Conservation (phyloP, 371 early-diverging fungal species). For the Choanephora cucurbitarum region DNA sequence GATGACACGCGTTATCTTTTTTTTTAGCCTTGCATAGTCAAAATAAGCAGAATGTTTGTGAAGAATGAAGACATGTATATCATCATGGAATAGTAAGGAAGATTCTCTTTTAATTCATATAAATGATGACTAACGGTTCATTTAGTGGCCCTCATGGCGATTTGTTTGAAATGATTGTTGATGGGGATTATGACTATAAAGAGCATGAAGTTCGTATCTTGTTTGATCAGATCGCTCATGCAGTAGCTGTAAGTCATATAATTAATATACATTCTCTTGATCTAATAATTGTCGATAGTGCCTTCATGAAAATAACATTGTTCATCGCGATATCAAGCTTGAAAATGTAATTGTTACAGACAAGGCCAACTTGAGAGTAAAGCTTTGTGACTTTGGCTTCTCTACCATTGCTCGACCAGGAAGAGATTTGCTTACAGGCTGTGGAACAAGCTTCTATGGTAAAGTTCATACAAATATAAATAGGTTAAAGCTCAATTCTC, state of each 20-base stretch:
- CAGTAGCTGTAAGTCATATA: constrained; percentile 27
- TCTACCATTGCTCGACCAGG: constrained; percentile 11
- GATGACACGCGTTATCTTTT: neutral
- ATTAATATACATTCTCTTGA: too few relatives aligned
- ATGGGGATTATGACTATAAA: constrained; percentile 1
- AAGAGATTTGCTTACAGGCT: constrained; percentile 10
- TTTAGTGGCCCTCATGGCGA: constrained; percentile 25
- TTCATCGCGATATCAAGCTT: constrained; percentile 77
- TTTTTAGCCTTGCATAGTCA: constrained; percentile 27
- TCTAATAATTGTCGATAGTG: too few relatives aligned
- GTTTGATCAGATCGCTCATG: constrained; percentile 35
- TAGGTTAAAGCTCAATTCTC: neutral
- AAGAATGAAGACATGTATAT: constrained; percentile 15
- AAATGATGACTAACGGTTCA: neutral
- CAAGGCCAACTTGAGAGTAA: constrained; percentile 11
- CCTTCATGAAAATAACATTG: constrained; percentile 68
- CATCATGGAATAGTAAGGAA: constrained; percentile 34
- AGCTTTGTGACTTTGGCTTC: constrained; percentile 23
- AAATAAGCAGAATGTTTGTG: constrained; percentile 20
- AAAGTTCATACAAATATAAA: constrained; percentile 6
- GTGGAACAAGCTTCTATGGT: constrained; percentile 28
- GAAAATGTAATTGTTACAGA: constrained; percentile 67
- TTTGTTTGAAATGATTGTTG: constrained; percentile 21
- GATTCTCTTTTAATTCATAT: neutral
- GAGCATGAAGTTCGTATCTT: constrained; percentile 30